A percentile compares a stretch with the other conserved stretches of the same genome.
Evolutionary conservation across 495 filamentous ascomycete species (phyloP).

Genomic region (Penicillium pulvis): DNA sequence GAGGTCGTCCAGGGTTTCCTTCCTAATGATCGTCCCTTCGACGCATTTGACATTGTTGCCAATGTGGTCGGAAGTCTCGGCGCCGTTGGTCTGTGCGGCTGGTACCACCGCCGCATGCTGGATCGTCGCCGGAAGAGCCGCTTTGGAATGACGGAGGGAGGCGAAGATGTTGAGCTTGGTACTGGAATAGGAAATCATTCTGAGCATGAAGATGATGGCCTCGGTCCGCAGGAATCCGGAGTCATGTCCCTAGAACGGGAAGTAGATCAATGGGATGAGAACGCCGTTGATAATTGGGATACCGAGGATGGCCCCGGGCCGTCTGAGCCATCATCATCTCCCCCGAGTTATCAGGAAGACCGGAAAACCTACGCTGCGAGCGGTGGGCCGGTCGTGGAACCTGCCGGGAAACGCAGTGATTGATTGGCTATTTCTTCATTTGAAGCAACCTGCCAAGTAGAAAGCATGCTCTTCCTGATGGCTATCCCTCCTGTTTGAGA

Average conservation of each 20-base stretch:
- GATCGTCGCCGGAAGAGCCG: slow-evolving; percentile 79
- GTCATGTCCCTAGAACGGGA: slow-evolving; percentile 65
- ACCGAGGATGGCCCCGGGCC: slow-evolving; percentile 51
- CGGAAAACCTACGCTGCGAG: slow-evolving; percentile 9
- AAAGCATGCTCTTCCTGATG: background rate
- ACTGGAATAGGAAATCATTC: slow-evolving; percentile 51
- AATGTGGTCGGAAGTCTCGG: slow-evolving; percentile 79
- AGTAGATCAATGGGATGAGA: slow-evolving; percentile 84
- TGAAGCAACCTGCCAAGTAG: background rate
- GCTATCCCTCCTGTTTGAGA: background rate
- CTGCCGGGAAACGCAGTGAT: slow-evolving; percentile 23
- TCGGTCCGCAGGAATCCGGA: slow-evolving; percentile 59
- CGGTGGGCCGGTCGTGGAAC: background rate
- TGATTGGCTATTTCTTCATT: slow-evolving; percentile 6
- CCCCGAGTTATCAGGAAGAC: slow-evolving; percentile 26
- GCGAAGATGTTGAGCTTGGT: slow-evolving; percentile 58
- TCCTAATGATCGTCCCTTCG: slow-evolving; percentile 81
- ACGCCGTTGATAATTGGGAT: slow-evolving; percentile 74
- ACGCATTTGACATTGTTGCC: slow-evolving; percentile 81
- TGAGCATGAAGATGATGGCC: slow-evolving; percentile 50
- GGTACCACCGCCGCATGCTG: slow-evolving; percentile 96
- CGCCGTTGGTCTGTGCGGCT: slow-evolving; percentile 72
- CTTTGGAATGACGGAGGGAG: slow-evolving; percentile 63
- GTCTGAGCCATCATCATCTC: slow-evolving; percentile 14
- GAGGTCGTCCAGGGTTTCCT: slow-evolving; percentile 82